phyloP scores from a whole-genome alignment of 2,329 filamentous ascomycete species.

The Aspergillus sp. region DNA sequence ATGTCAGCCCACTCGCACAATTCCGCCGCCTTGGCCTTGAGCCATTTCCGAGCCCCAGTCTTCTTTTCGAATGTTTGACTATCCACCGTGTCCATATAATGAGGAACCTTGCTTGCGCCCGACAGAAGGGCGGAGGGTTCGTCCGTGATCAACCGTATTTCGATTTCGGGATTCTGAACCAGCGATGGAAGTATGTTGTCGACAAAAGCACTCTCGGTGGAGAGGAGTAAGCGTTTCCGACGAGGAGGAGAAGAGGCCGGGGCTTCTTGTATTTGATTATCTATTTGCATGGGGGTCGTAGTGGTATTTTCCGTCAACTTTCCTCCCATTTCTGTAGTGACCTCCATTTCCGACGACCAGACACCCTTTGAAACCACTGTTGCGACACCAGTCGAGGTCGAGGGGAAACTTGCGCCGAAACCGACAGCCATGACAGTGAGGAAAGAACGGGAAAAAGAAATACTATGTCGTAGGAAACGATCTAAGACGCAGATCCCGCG shows the following conservation, averaged over 20 bases:
- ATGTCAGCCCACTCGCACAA: constrained; percentile 86
- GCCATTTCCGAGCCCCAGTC: constrained; percentile 40
- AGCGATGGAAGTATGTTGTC: constrained; percentile 42
- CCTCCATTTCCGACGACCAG: constrained; percentile 29
- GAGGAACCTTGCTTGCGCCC: constrained; percentile 40
- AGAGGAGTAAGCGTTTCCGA: constrained; percentile 24
- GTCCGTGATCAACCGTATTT: constrained; percentile 46
- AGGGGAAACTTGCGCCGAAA: constrained; percentile 3
- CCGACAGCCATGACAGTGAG: constrained; percentile 17
- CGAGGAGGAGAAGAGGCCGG: constrained; percentile 8
- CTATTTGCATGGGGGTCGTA: neutral
- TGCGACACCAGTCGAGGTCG: constrained; percentile 6
- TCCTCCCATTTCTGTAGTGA: constrained; percentile 25
- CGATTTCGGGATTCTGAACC: constrained; percentile 41
- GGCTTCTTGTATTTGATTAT: constrained; percentile 6
- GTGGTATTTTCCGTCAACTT: constrained; percentile 18
- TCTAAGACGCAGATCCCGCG: neutral
- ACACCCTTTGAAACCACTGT: constrained; percentile 17
- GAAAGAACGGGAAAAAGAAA: neutral
- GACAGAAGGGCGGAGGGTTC: constrained; percentile 39
- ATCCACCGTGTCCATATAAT: constrained; percentile 45
- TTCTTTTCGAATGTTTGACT: constrained; percentile 42
- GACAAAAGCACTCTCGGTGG: constrained; percentile 43
- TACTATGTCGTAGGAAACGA: neutral
- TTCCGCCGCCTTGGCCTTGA: constrained; percentile 53